Evolutionary conservation across 2,329 filamentous ascomycete genomes (phyloP).

Genomic region (Fusarium acutatum): DNA sequence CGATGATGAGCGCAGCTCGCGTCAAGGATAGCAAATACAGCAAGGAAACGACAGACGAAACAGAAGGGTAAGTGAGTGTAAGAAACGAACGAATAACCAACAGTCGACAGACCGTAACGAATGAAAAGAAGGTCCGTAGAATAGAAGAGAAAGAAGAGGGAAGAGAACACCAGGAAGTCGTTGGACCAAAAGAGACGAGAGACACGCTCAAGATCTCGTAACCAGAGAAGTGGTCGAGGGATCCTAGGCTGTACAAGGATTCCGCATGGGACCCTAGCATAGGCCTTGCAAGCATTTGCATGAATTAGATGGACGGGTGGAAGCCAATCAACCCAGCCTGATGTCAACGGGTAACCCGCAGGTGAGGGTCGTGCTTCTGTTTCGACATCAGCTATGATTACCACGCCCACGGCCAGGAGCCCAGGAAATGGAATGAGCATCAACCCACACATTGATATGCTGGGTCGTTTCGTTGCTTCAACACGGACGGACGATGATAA

Average conservation of each 20-base stretch:
- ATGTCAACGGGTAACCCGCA: conserved; percentile 26
- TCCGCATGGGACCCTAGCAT: conserved; percentile 16
- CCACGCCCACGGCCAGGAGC: conserved; percentile 15
- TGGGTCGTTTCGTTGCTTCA: conserved; percentile 7
- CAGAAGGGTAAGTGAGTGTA: conserved; percentile 16
- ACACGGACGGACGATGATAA: conserved; percentile 1
- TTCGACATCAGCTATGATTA: conserved; percentile 38
- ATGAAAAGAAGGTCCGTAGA: conserved; percentile 8
- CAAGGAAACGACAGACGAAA: conserved; percentile 20
- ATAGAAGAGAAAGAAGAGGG: conserved; percentile 21
- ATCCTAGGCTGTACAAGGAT: conserved; percentile 21
- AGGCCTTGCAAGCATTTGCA: conserved; percentile 35
- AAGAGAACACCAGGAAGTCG: conserved; percentile 18
- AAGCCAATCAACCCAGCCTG: conserved; percentile 28
- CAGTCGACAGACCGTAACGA: conserved; percentile 19
- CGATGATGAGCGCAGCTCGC: conserved; percentile 38
- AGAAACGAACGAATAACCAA: conserved; percentile 32
- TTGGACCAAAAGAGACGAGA: conserved; percentile 22
- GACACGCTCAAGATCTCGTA: conserved; percentile 22
- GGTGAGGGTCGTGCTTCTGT: conserved; percentile 33
- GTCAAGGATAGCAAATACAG: conserved; percentile 24
- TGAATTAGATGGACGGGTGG: conserved; percentile 25
- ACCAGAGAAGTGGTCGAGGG: conserved; percentile 28
- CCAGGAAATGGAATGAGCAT: conserved; percentile 15
- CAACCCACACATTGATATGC: conserved; percentile 15